Evolutionary conservation across 345 rosid genomes (phyloP).

Genomic region (Eucalyptus tenuipes): DNA sequence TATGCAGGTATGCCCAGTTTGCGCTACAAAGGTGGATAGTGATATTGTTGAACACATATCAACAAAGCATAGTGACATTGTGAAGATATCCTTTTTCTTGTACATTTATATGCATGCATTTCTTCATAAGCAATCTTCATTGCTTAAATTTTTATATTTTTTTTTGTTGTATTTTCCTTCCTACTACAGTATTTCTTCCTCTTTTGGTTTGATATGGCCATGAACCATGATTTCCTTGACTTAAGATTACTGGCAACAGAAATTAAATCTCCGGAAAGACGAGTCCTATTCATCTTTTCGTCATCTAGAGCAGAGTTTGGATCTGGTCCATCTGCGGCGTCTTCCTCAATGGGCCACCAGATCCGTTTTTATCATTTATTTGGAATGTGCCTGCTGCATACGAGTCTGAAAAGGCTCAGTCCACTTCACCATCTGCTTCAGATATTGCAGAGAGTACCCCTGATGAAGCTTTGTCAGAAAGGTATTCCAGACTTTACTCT

Average conservation of each 20-base stretch:
- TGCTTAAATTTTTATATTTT: not conserved
- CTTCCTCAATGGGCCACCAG: constrained; percentile 28
- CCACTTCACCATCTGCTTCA: constrained; percentile 9
- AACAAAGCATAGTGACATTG: constrained; percentile 22
- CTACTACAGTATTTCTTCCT: not conserved
- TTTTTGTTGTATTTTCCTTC: not conserved
- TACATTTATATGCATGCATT: not conserved
- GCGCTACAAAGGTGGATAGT: constrained; percentile 27
- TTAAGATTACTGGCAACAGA: constrained; percentile 43
- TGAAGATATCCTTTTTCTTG: constrained; percentile 46
- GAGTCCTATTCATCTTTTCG: constrained; percentile 21
- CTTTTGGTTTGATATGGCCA: not conserved
- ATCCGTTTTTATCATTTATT: constrained; percentile 50
- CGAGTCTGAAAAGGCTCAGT: constrained; percentile 12
- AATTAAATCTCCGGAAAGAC: constrained; percentile 33
- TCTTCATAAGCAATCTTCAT: not conserved
- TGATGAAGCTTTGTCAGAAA: constrained; percentile 9
- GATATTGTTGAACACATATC: constrained; percentile 48
- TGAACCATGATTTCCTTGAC: constrained; percentile 38
- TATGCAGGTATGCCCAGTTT: constrained; percentile 54
- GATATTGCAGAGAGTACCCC: constrained; percentile 15
- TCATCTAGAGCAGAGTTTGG: constrained; percentile 27
- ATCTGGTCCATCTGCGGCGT: constrained; percentile 1
- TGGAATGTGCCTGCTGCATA: constrained; percentile 18
- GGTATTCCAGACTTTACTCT: constrained; percentile 5